Percentiles rank a stretch among this genome's conserved stretches.
phyloP scores from a whole-genome alignment of 164 flowering plant genomes.

The Cinnamomum chago region DNA sequence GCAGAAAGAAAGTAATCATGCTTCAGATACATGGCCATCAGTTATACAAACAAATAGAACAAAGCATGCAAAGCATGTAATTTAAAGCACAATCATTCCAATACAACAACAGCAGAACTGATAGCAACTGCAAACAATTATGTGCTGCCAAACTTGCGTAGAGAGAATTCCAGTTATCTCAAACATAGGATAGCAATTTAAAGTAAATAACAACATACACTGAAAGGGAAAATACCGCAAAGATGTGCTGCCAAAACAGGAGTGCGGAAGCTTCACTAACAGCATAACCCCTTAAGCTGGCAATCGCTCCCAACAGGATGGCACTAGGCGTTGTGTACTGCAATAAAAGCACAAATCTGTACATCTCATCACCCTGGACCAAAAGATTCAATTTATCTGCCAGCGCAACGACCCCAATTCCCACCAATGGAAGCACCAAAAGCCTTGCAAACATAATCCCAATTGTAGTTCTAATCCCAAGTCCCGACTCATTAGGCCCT shows the following conservation, averaged over 20 bases:
- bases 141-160: background rate
- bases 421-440: conserved; percentile 72
- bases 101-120: background rate
- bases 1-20: background rate
- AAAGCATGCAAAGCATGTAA: background rate
- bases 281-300: conserved; percentile 89
- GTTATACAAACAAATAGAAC: background rate
- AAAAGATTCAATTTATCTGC: conserved; percentile 55
- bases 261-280: conserved; percentile 86
- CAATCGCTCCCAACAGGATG: conserved; percentile 86
- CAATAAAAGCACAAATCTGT: conserved; percentile 64
- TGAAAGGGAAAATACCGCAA: conserved; percentile 66
- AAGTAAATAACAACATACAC: conserved; percentile 65
- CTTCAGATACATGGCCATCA: background rate
- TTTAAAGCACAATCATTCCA: background rate
- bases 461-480: conserved; percentile 53
- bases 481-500: conserved; percentile 55
- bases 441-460: conserved; percentile 66
- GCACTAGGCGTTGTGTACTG: conserved; percentile 91
- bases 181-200: conserved; percentile 40
- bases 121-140: background rate
- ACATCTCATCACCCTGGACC: conserved; percentile 59
- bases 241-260: conserved; percentile 89
- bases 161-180: conserved; percentile 8
- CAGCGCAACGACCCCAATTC: conserved; percentile 54